Base-by-base conservation (phyloP, 495 filamentous ascomycete species). In the Pseudoneurospora amorphoporcata region DNA sequence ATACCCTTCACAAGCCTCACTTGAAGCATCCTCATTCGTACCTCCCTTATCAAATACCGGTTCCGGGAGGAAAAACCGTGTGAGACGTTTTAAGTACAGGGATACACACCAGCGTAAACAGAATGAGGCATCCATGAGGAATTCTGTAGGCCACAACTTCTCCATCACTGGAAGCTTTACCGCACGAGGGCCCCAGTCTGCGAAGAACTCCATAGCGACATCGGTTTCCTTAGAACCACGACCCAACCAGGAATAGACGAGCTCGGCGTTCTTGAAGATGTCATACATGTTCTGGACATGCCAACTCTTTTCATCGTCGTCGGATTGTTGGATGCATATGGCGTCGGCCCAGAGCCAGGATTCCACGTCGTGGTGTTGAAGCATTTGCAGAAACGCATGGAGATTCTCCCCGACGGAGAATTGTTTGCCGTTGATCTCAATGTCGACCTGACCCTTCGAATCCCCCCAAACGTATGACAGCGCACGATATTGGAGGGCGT, bases 31-130 rank as follows among this genome's bases (percentile, higher is more conserved):
- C 17, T 19, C 3, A 0, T 9, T 8, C 17, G 42, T 45, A 8
- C 43, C 2, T 47, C 8, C n/a, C 43, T 19, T 47, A 8, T 0
- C 43, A 19, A 47, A 47, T 0, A 47, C n/a, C 8, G 43, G 43
- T 4, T 47, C n/a, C 43, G 43, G n/a, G n/a, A 4, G 8, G 3
- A 47, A 47, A 8, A 19, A 45, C 8, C 7, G 42, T 45, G 8
- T 1, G 17, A 45, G 42, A 0, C 0, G 0, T 6, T 8, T 0
- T 8, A 45, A 16, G n/a, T n/a, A 8, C 0, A 8, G 0, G 17
- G 0, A 8, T 45, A 9, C 14, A n/a, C 1, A 0, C 7, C 3
- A 1, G 4, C 41, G 14, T 42, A 6, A 7, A 42, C 0, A 1
- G 42, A 16, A n/a, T 45, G 42, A 45, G 42, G 0, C 0, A n/a